Percentiles rank a stretch among this genome's conserved stretches.
Evolutionary conservation across 345 rosid genomes (phyloP).

Genomic region (Cochlearia excelsa): DNA sequence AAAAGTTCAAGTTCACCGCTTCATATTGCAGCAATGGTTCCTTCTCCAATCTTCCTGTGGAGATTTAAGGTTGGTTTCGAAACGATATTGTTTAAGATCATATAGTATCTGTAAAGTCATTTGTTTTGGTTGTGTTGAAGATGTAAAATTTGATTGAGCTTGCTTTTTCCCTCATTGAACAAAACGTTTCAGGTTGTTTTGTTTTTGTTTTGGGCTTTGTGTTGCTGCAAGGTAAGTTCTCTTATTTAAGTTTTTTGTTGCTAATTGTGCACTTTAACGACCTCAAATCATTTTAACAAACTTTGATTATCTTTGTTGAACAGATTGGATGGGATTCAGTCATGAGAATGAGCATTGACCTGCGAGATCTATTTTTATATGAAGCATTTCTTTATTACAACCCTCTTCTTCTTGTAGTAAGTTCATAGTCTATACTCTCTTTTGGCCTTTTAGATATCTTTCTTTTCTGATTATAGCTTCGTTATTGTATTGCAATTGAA

Average conservation of each 20-base stretch:
- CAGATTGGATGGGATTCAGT: slow-evolving; percentile 98
- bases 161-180: slow-evolving; percentile 15
- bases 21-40: slow-evolving; percentile 49
- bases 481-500: neutral
- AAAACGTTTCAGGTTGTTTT: slow-evolving; percentile 52
- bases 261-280: neutral
- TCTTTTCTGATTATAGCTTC: neutral
- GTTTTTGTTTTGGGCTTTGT: slow-evolving; percentile 81
- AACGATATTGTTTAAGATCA: too few species aligned
- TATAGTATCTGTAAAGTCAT: too few species aligned
- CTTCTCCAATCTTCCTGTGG: slow-evolving; percentile 81
- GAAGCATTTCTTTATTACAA: slow-evolving; percentile 94
- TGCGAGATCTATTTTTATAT: slow-evolving; percentile 76
- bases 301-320: neutral
- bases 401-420: slow-evolving; percentile 93
- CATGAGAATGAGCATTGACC: slow-evolving; percentile 85
- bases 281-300: neutral
- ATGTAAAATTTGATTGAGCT: neutral
- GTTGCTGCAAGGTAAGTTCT: slow-evolving; percentile 76
- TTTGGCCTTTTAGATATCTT: neutral
- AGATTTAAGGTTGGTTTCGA: slow-evolving; percentile 68
- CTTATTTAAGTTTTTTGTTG: neutral
- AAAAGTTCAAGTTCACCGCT: slow-evolving; percentile 50
- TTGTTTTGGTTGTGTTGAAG: too few species aligned
- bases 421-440: slow-evolving; percentile 27